phyloP scores from a whole-genome alignment of 768 basidiomycete species.

The Glaciozyma antarctica region DNA sequence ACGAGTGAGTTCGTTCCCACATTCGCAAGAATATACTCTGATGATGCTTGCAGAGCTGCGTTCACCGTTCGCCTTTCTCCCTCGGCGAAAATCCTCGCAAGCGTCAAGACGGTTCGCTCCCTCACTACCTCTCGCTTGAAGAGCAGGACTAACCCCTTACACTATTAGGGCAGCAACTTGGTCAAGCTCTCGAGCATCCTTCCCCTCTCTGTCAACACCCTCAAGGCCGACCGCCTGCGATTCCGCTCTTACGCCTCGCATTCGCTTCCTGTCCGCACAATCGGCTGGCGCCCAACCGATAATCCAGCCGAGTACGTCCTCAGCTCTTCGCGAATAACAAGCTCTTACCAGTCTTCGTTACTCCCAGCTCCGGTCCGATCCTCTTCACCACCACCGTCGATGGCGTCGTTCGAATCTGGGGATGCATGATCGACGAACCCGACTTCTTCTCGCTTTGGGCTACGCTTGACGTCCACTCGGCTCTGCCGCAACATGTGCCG shows the following conservation, averaged over 20 bases:
- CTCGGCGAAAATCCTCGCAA: conserved; percentile 10
- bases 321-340: background rate
- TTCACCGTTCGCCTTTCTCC: conserved; percentile 10
- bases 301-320: conserved; percentile 9
- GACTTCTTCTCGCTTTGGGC: conserved; percentile 31
- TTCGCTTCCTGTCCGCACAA: conserved; percentile 9
- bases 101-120: background rate
- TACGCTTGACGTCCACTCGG: conserved; percentile 12
- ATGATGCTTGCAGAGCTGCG: background rate
- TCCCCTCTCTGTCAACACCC: background rate
- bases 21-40: too few species aligned
- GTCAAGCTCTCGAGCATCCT: background rate
- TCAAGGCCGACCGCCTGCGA: background rate
- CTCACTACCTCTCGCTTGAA: too few species aligned
- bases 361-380: conserved; percentile 15
- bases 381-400: conserved; percentile 28
- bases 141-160: background rate
- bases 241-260: conserved; percentile 1
- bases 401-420: conserved; percentile 29
- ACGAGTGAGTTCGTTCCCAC: background rate
- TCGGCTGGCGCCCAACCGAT: conserved; percentile 14
- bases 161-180: conserved; percentile 3
- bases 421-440: conserved; percentile 34
- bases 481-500: conserved; percentile 2
- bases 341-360: too few species aligned